Base-by-base conservation (phyloP, 352 stramenopile species). In the Thraustochytrium striatum region DNA sequence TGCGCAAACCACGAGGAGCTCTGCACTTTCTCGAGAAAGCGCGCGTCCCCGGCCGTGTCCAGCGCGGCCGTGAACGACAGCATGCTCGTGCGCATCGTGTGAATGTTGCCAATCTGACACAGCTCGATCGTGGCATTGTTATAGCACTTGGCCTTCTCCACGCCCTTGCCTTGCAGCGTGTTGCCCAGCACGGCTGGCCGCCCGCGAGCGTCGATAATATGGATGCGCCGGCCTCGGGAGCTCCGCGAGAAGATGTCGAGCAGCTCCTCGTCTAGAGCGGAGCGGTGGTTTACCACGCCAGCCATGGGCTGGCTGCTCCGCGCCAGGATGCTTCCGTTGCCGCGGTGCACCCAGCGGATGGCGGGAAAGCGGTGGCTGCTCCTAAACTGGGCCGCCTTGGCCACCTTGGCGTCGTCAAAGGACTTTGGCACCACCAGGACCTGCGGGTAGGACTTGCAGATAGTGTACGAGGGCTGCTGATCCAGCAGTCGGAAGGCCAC, bases 91-190 rank as follows among this genome's bases (percentile, higher is more conserved):
- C 96, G 92, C 53, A 99, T 95, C 9, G 92, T 85, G 86, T 99
- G 95, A 81, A 99, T 99, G 83, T 99, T 99, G 25, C 94, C 94
- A 83, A 99, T 97, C 68, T 98, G 97, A 28, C 93, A 88, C 32
- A 99, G 87, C 13, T 96, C 96, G 13, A 89, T 86, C 2, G 91
- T 91, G 11, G 88, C 86, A 85, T 99, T 38, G 21, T 72, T 8
- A 38, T 75, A 75, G n/a, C 30, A 99, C 84, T 98, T 96, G 78
- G 91, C 92, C 83, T 96, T 96, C 84, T 98, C 95, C 2, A 95
- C 97, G 72, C 95, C 91, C 86, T 96, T 84, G 68, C 97, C 88
- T 62, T 92, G 93, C 68, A 82, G 72, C 43, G 89, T 84, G 85
- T 96, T 96, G 1, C 85, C 91, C 82, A 93, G 91, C 9, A 91